phyloP scores from a whole-genome alignment of 139 green algal species.

The Astrephomene gubernaculifera region DNA sequence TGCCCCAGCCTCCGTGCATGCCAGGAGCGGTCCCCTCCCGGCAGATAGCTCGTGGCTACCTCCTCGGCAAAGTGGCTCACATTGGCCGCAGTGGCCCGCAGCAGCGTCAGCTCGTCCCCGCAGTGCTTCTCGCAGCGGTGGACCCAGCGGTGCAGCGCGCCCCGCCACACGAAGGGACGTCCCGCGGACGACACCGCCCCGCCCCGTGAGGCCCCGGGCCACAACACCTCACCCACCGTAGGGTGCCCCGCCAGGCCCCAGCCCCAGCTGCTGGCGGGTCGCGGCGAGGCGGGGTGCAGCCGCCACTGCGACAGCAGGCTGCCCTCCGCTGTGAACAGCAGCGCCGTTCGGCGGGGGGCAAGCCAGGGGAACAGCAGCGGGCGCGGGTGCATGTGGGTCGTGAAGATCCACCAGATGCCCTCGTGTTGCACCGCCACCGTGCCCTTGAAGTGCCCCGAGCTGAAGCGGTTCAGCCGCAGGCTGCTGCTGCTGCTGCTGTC shows the following conservation, averaged over 20 bases:
- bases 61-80: background rate
- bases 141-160: slow-evolving; percentile 16
- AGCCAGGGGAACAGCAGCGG: background rate
- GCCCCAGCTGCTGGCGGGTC: too few species aligned
- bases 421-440: slow-evolving; percentile 5
- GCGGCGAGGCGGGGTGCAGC: background rate
- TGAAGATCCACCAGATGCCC: slow-evolving; percentile 35
- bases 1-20: background rate
- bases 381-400: background rate
- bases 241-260: too few species aligned
- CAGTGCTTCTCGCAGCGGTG: slow-evolving; percentile 5
- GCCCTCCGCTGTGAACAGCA: slow-evolving; percentile 1
- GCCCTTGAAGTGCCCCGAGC: background rate
- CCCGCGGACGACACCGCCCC: background rate
- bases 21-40: background rate
- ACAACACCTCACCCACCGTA: background rate
- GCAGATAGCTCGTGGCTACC: background rate
- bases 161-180: slow-evolving; percentile 29
- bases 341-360: background rate
- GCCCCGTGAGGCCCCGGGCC: background rate
- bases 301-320: background rate
- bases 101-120: slow-evolving; percentile 8
- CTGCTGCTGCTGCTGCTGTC: background rate
- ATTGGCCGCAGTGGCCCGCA: background rate
- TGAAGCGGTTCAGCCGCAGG: background rate